Evolutionary conservation across 2,329 filamentous ascomycete species (phyloP), one percentile per base, ranked within the genome.

Genomic region (Aurifilum marmelostoma): DNA sequence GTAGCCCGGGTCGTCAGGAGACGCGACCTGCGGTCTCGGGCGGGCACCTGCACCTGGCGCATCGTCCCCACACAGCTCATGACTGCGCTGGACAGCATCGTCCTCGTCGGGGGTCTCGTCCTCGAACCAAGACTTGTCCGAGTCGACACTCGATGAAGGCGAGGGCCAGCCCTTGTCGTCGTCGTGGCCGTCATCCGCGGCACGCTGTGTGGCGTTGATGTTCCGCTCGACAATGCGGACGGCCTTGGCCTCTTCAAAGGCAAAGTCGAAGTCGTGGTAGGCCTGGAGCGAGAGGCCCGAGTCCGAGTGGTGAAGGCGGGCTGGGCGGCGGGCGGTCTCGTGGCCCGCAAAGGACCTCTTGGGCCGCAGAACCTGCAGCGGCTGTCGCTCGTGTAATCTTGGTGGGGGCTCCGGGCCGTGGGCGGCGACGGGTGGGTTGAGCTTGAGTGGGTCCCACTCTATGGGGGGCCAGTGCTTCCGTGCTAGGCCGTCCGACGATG

Each of bases 241-340:
- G 47, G 65, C 62, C 65, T 63, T 50, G 37, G 65, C 62, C 67
- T 62, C 67, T 50, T 71, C 67, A 66, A 78, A 78, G 63, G 77
- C 76, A 66, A 79, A 80, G 72, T 79, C 76, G 65, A 80, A 79
- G 59, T 76, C 76, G 56, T 72, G 75, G 65, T 77, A 75, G 67
- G 76, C 76, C 29, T 76, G 70, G 16, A 74, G 73, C 41, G 71
- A 69, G 62, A 72, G 69, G 60, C 71, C 68, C 16, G 70, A 71
- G 54, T 70, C 70, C 37, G 69, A 69, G 52, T 72, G 71, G 41
- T 70, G 66, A 34, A 67, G 69, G 8, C 67, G 63, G 3, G 65
- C 63, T 16, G 65, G 56, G 16, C 56, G 27, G 34, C 68, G 63
- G 29, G 47, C 24, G 9, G 29, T 39, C 60, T 65, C 63, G 29